Percentiles rank a stretch among this genome's conserved stretches.
Evolutionary conservation across 768 basidiomycete species (phyloP).

Genomic region (Lactarius deliciosus): DNA sequence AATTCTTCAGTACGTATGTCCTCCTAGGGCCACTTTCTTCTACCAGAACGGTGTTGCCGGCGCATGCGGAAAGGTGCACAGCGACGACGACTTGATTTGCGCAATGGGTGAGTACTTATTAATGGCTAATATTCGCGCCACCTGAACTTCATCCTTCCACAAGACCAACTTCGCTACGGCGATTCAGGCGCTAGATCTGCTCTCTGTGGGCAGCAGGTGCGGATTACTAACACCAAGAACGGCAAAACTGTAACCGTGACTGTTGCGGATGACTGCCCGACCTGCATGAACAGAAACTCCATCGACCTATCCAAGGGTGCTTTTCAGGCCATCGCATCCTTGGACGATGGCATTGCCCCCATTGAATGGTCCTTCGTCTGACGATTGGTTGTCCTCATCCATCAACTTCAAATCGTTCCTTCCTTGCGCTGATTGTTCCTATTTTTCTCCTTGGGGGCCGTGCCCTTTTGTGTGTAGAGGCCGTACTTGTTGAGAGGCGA

Average conservation of each 20-base stretch:
- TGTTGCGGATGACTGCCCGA: slow-evolving; percentile 82
- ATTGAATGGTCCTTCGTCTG: slow-evolving; percentile 44
- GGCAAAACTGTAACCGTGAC: slow-evolving; percentile 59
- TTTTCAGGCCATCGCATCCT: slow-evolving; percentile 56
- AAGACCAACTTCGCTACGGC: slow-evolving; percentile 56
- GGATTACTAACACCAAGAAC: slow-evolving; percentile 61
- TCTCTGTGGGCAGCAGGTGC: slow-evolving; percentile 65
- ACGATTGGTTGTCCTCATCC: slow-evolving; percentile 4
- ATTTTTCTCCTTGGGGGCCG: slow-evolving; percentile 21
- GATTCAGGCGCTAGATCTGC: slow-evolving; percentile 45
- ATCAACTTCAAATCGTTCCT: slow-evolving; percentile 21
- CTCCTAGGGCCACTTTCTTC: slow-evolving; percentile 44
- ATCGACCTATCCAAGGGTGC: slow-evolving; percentile 74
- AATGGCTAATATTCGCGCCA: neutral
- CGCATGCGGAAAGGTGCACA: slow-evolving; percentile 66
- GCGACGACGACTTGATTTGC: slow-evolving; percentile 58
- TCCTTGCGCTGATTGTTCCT: slow-evolving; percentile 20
- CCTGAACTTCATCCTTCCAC: neutral
- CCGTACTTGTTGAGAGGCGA: slow-evolving; percentile 29
- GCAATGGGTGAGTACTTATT: slow-evolving; percentile 53
- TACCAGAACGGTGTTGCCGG: slow-evolving; percentile 61
- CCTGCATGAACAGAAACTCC: slow-evolving; percentile 50
- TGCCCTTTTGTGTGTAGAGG: slow-evolving; percentile 25
- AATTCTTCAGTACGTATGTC: neutral
- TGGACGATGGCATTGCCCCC: slow-evolving; percentile 51